Conservation (phyloP, 495 filamentous ascomycete genomes). For the Podospora didyma region DNA sequence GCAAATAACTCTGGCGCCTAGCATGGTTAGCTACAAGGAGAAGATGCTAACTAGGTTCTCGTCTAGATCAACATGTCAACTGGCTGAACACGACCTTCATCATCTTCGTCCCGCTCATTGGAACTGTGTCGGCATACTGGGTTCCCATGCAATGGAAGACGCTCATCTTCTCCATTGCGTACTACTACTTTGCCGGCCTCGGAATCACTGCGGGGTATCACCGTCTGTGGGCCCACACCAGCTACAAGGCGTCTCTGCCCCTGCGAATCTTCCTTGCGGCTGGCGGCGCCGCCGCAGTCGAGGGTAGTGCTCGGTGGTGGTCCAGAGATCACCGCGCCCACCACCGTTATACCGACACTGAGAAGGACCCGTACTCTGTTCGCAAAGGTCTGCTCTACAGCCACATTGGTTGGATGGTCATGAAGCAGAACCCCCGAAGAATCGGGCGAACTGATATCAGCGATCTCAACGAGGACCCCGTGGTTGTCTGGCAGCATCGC, state of each 20-base stretch:
- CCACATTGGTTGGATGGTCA: constrained; percentile 89
- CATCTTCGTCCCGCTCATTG: constrained; percentile 74
- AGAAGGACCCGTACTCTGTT: constrained; percentile 98
- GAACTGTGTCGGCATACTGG: constrained; percentile 75
- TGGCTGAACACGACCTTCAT: constrained; percentile 91
- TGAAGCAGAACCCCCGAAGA: constrained; percentile 91
- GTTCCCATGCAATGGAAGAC: constrained; percentile 75
- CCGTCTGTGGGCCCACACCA: constrained; percentile 91
- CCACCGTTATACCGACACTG: constrained; percentile 98
- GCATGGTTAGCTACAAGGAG: constrained; percentile 17
- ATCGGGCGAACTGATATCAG: constrained; percentile 95
- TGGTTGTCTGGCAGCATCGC: constrained; percentile 92
- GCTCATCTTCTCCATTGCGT: constrained; percentile 71
- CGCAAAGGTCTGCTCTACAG: constrained; percentile 97
- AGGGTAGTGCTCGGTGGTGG: constrained; percentile 98
- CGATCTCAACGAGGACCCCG: constrained; percentile 90
- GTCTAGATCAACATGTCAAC: constrained; percentile 73
- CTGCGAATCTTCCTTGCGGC: constrained; percentile 90
- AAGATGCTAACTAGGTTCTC: constrained; percentile 29
- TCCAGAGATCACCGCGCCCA: constrained; percentile 86
- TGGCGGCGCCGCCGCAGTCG: constrained; percentile 89
- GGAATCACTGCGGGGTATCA: constrained; percentile 84
- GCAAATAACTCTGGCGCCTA: too few relatives aligned
- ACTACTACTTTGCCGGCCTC: constrained; percentile 89
- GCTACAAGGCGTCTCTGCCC: constrained; percentile 84